phyloP scores from a whole-genome alignment of 108 stramenopile species.

The Discostella pseudostelligera region DNA sequence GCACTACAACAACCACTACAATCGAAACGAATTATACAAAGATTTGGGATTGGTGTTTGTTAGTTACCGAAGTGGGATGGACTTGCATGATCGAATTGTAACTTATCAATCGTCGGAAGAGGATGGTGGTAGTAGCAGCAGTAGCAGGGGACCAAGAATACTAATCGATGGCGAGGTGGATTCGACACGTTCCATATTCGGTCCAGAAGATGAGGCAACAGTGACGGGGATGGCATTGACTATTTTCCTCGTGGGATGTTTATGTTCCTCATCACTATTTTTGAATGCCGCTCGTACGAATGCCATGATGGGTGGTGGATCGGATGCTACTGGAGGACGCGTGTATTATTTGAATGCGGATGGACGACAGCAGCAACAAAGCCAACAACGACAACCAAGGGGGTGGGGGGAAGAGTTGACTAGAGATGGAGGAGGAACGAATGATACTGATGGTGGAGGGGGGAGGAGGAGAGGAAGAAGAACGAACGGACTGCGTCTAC shows the following conservation, averaged over 20 bases:
- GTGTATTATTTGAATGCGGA: conserved; percentile 23
- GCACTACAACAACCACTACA: background rate
- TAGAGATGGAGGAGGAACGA: background rate
- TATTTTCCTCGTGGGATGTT: conserved; percentile 41
- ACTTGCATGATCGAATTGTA: conserved; percentile 3
- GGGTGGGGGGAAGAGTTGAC: background rate
- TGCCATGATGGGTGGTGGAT: background rate
- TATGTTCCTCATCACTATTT: conserved; percentile 38
- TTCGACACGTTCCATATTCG: conserved; percentile 11
- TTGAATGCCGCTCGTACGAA: conserved; percentile 7
- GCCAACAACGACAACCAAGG: background rate
- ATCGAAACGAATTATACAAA: conserved; percentile 1
- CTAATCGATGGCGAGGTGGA: conserved; percentile 36
- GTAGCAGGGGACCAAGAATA: conserved; percentile 28
- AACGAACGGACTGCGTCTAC: conserved; percentile 32
- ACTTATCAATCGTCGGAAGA: background rate
- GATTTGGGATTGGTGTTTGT: conserved; percentile 45
- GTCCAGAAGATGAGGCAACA: background rate
- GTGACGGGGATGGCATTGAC: conserved; percentile 32
- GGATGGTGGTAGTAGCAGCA: background rate
- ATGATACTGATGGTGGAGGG: background rate
- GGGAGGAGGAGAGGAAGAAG: conserved; percentile 3
- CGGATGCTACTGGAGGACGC: conserved; percentile 7
- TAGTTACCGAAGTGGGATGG: conserved; percentile 29
- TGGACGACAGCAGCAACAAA: conserved; percentile 1